Percentiles rank a stretch among this genome's conserved stretches.
Conservation (phyloP, 768 basidiomycete species). For the Phlegmacium glaucopus region DNA sequence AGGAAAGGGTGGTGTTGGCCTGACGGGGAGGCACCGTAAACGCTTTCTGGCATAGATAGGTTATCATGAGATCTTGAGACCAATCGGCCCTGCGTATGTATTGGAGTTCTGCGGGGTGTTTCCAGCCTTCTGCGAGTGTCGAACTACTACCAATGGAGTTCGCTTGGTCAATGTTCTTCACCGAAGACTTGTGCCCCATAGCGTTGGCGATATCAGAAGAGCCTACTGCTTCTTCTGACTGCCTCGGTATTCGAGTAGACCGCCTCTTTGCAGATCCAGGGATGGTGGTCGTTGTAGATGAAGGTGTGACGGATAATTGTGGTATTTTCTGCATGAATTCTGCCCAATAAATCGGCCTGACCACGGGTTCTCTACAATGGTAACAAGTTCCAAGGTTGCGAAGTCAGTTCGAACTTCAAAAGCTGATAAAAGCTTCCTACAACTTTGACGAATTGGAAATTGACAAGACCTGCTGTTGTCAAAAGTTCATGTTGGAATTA, state of each 20-base stretch:
- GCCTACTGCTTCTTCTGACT: background rate
- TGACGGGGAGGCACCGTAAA: slow-evolving; percentile 35
- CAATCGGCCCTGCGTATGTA: slow-evolving; percentile 30
- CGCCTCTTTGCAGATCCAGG: background rate
- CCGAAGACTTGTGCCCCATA: background rate
- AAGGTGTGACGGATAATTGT: background rate
- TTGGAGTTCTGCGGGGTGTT: slow-evolving; percentile 38
- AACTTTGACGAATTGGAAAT: too few relatives aligned
- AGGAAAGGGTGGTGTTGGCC: slow-evolving; percentile 4
- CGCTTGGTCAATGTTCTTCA: background rate
- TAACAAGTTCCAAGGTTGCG: too few relatives aligned
- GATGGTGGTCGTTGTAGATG: background rate
- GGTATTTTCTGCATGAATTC: background rate
- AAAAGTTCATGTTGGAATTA: too few relatives aligned
- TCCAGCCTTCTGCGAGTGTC: slow-evolving; percentile 26
- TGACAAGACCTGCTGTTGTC: too few relatives aligned
- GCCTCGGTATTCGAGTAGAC: background rate
- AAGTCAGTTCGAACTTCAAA: too few relatives aligned
- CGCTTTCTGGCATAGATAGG: slow-evolving; percentile 29
- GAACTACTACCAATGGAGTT: background rate
- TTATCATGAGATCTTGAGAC: slow-evolving; percentile 30
- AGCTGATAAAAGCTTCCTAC: too few relatives aligned
- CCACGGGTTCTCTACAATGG: background rate
- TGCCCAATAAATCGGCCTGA: background rate
- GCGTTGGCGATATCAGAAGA: background rate